phyloP scores from a whole-genome alignment of 1,139 yeast species.

The Scheffersomyces parashehatae region DNA sequence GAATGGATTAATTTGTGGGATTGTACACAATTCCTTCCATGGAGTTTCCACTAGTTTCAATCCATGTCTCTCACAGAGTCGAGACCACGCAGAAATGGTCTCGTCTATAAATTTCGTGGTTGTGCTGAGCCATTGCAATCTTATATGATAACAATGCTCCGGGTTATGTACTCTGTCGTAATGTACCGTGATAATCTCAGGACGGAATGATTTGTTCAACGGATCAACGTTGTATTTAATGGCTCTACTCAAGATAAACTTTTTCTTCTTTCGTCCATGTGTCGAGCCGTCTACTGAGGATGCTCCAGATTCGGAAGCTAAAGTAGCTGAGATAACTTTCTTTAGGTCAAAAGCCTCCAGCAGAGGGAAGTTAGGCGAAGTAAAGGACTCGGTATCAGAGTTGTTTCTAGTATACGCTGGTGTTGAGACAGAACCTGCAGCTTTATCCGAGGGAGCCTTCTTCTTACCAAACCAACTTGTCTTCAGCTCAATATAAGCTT shows the following conservation, averaged over 20 bases:
- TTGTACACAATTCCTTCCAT: constrained; percentile 78
- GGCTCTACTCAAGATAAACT: constrained; percentile 55
- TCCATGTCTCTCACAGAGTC: constrained; percentile 85
- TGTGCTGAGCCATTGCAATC: constrained; percentile 91
- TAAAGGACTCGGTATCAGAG: constrained; percentile 30
- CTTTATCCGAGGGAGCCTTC: constrained; percentile 12
- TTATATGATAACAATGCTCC: constrained; percentile 87
- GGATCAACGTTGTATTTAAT: constrained; percentile 80
- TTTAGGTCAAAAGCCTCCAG: constrained; percentile 25
- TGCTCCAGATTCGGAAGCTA: constrained; percentile 23
- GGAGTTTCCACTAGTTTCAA: constrained; percentile 89
- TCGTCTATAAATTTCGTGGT: constrained; percentile 91
- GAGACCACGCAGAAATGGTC: constrained; percentile 75
- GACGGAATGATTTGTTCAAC: constrained; percentile 64
- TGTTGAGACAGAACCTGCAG: constrained; percentile 11
- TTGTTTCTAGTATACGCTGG: constrained; percentile 21
- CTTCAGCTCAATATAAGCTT: constrained; percentile 21
- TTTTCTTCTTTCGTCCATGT: constrained; percentile 25
- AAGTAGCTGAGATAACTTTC: constrained; percentile 24
- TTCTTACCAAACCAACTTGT: constrained; percentile 38
- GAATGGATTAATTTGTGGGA: constrained; percentile 80
- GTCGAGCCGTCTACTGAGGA: constrained; percentile 37
- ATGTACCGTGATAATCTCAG: constrained; percentile 80
- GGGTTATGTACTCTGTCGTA: constrained; percentile 93
- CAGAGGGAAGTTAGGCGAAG: constrained; percentile 24